Evolutionary conservation across 2,329 filamentous ascomycete species (phyloP).

Genomic region (Ceratocystis ficicola): DNA sequence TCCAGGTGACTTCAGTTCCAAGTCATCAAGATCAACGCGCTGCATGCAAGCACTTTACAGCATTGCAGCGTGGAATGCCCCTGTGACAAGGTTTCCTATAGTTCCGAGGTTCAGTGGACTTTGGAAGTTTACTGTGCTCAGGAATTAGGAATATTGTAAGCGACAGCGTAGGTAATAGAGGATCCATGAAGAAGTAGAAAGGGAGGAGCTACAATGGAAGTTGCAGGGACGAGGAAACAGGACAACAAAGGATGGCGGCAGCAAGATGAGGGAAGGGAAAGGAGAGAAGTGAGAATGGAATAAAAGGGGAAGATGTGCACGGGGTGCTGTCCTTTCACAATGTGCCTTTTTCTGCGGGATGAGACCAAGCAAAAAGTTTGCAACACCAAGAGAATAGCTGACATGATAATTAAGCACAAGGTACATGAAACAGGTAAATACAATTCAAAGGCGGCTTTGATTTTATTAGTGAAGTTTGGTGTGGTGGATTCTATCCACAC

Average conservation of each 20-base stretch:
- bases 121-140: not conserved
- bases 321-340: not conserved
- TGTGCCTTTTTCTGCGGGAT: not conserved
- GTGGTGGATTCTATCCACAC: not conserved
- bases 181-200: not conserved
- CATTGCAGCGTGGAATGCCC: conserved; percentile 1
- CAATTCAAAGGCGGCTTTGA: not conserved
- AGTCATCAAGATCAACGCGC: not conserved
- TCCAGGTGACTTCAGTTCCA: not conserved
- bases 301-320: not conserved
- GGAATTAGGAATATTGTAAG: not conserved
- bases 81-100: not conserved
- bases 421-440: not conserved
- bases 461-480: not conserved
- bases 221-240: not conserved
- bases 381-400: not conserved
- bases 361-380: not conserved
- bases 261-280: not conserved
- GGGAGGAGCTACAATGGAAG: not conserved
- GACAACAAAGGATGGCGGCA: not conserved
- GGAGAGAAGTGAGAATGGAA: not conserved
- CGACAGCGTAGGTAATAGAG: not conserved
- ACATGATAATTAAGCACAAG: not conserved
- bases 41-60: conserved; percentile 11
- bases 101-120: not conserved